Evolutionary conservation across 1,139 yeast genomes (phyloP).

Genomic region (Magnusiomyces clavatus): DNA sequence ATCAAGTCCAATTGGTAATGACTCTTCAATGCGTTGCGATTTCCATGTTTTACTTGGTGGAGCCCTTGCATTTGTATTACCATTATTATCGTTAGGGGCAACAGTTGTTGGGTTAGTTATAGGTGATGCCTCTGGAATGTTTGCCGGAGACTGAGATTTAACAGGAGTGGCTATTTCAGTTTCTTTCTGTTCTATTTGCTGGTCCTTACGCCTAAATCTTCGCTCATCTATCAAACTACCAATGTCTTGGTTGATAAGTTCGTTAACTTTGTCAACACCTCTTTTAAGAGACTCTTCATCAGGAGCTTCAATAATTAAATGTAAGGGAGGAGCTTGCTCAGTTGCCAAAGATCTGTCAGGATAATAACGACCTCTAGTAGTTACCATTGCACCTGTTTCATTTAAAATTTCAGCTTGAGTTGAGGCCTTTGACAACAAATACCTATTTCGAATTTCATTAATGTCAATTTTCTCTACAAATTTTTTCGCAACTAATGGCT

Average conservation of each 20-base stretch:
- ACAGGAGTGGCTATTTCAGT: too few relatives aligned
- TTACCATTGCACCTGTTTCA: constrained; percentile 31
- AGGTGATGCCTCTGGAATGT: too few relatives aligned
- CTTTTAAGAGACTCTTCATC: constrained; percentile 26
- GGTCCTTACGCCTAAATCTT: constrained; percentile 23
- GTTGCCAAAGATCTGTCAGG: constrained; percentile 34
- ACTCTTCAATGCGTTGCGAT: constrained; percentile 23
- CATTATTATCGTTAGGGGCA: background rate
- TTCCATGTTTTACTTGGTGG: constrained; percentile 2
- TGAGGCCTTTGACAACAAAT: constrained; percentile 32
- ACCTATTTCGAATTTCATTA: constrained; percentile 34
- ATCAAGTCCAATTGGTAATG: constrained; percentile 24
- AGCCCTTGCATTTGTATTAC: background rate
- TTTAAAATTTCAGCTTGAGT: constrained; percentile 28
- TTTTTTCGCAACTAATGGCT: background rate
- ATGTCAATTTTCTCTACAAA: constrained; percentile 29
- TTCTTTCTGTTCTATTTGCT: constrained; percentile 7
- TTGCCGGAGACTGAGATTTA: too few relatives aligned
- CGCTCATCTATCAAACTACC: constrained; percentile 30
- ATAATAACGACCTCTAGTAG: constrained; percentile 33
- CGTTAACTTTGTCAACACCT: constrained; percentile 29
- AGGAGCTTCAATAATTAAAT: constrained; percentile 29
- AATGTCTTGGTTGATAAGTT: constrained; percentile 29
- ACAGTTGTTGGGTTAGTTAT: too few relatives aligned
- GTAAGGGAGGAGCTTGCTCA: constrained; percentile 30